phyloP scores from a whole-genome alignment of 2,329 filamentous ascomycete genomes.

The Knufia fluminis region DNA sequence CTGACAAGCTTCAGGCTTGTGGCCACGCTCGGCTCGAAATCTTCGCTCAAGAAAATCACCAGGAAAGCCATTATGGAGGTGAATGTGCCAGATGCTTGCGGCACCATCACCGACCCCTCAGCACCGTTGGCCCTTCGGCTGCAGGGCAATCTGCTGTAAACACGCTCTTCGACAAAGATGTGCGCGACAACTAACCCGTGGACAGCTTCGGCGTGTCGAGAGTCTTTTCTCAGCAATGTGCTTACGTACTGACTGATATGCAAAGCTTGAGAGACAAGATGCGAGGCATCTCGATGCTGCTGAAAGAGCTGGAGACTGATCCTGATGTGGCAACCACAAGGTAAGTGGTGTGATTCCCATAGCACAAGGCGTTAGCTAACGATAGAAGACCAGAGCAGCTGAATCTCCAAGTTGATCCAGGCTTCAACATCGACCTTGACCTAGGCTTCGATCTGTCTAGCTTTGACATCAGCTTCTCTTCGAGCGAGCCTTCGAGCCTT shows the following conservation, averaged over 20 bases:
- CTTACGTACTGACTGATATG: conserved; percentile 73
- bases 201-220: conserved; percentile 65
- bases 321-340: conserved; percentile 60
- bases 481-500: conserved; percentile 25
- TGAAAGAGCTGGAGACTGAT: conserved; percentile 55
- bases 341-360: conserved; percentile 41
- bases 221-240: conserved; percentile 79
- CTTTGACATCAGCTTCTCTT: conserved; percentile 34
- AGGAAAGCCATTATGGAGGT: conserved; percentile 83
- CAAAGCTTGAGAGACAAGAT: conserved; percentile 67
- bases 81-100: conserved; percentile 74
- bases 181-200: conserved; percentile 14
- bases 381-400: conserved; percentile 63
- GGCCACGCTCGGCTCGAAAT: conserved; percentile 72
- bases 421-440: conserved; percentile 60
- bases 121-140: conserved; percentile 83
- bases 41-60: conserved; percentile 61
- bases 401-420: conserved; percentile 69
- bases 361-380: background rate
- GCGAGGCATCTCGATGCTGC: conserved; percentile 53
- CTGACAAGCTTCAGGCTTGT: conserved; percentile 59
- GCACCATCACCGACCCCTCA: conserved; percentile 75
- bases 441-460: conserved; percentile 47
- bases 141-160: conserved; percentile 74
- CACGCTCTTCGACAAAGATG: background rate